A percentile compares a stretch with the other conserved stretches of the same genome.
These are phyloP conservation scores for Elsinoe arachidis DNA, from an alignment of 2,329 filamentous ascomycete genomes.

Conservation along the genomic window DNA sequence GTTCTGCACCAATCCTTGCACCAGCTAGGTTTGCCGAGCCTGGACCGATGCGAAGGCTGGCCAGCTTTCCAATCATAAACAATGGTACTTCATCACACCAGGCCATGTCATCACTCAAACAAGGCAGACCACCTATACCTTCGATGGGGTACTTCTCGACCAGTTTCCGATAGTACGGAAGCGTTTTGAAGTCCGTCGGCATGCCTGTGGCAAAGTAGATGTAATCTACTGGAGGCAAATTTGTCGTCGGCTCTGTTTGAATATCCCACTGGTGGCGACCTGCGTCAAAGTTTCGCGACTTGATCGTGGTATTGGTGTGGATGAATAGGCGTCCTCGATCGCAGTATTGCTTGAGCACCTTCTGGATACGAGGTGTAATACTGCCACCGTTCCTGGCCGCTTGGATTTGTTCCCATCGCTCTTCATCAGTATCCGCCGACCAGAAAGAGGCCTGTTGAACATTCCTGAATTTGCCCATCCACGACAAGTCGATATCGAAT, in stretches of 20 bases:
- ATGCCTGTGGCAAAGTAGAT: slow-evolving; percentile 71
- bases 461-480: slow-evolving; percentile 78
- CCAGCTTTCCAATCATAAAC: slow-evolving; percentile 61
- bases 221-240: slow-evolving; percentile 50
- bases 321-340: slow-evolving; percentile 45
- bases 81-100: slow-evolving; percentile 66
- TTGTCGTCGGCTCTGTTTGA: slow-evolving; percentile 43
- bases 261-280: slow-evolving; percentile 43
- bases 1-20: slow-evolving; percentile 62
- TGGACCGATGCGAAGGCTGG: slow-evolving; percentile 59
- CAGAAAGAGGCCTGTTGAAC: slow-evolving; percentile 68
- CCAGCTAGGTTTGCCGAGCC: slow-evolving; percentile 67
- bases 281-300: slow-evolving; percentile 43
- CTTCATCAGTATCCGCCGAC: slow-evolving; percentile 62
- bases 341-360: slow-evolving; percentile 55
- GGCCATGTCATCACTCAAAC: slow-evolving; percentile 66
- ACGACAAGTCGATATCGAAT: slow-evolving; percentile 67
- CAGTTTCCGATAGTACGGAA: slow-evolving; percentile 56
- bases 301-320: slow-evolving; percentile 50
- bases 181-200: slow-evolving; percentile 50
- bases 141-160: slow-evolving; percentile 52
- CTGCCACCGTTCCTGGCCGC: slow-evolving; percentile 66
- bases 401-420: slow-evolving; percentile 58
- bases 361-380: slow-evolving; percentile 60
- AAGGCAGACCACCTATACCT: slow-evolving; percentile 58